A percentile compares a stretch with the other conserved stretches of the same genome.
phyloP scores from a whole-genome alignment of 2,329 filamentous ascomycete genomes.

The Aspergillus ochraceoroseus region DNA sequence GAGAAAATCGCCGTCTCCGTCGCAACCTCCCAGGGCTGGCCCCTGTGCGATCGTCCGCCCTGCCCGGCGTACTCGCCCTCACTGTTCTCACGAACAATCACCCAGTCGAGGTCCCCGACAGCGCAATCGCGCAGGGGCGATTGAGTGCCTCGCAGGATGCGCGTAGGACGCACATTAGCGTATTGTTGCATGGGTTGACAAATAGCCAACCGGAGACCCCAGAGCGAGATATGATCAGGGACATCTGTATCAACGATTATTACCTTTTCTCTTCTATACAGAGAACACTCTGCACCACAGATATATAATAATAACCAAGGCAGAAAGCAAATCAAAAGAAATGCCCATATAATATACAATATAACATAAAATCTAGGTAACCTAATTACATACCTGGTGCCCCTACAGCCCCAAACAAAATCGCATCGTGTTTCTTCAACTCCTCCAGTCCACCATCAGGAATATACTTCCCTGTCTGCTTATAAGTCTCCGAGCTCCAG shows the following conservation, averaged over 20 bases:
- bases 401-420: constrained; percentile 65
- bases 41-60: constrained; percentile 57
- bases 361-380: no score
- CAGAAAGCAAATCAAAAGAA: neutral
- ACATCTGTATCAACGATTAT: constrained; percentile 43
- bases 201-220: constrained; percentile 63
- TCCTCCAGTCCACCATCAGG: constrained; percentile 56
- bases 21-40: constrained; percentile 56
- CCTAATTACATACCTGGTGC: constrained; percentile 48
- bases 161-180: constrained; percentile 62
- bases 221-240: constrained; percentile 63
- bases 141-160: constrained; percentile 56
- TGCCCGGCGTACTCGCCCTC: constrained; percentile 64
- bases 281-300: neutral
- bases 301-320: neutral
- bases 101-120: constrained; percentile 61
- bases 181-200: constrained; percentile 64
- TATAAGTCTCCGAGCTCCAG: constrained; percentile 64
- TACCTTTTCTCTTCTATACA: neutral
- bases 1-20: constrained; percentile 63
- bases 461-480: constrained; percentile 61
- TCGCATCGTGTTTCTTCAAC: constrained; percentile 58
- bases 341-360: no score
- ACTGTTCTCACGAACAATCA: constrained; percentile 62
- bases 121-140: constrained; percentile 53